Conservation (phyloP, 257 asterid genomes). For the Solanum phureja region DNA sequence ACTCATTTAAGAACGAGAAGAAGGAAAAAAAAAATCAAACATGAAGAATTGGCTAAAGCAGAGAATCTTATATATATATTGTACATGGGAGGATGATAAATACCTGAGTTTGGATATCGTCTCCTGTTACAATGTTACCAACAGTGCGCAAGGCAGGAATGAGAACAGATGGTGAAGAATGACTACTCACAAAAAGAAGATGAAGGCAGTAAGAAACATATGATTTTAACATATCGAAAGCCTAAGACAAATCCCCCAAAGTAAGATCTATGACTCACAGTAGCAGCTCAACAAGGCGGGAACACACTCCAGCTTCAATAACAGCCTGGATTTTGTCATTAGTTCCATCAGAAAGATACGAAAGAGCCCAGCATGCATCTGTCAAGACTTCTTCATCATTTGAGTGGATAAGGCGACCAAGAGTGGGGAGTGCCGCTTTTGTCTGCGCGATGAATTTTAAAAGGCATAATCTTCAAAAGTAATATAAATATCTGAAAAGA, state of each 20-base stretch:
- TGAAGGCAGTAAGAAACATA: neutral
- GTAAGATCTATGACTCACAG: constrained; percentile 29
- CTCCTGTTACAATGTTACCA: constrained; percentile 85
- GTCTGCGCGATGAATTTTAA: constrained; percentile 24
- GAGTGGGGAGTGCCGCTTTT: constrained; percentile 62
- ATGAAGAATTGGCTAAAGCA: neutral
- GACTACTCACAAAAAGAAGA: constrained; percentile 23
- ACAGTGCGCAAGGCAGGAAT: constrained; percentile 86
- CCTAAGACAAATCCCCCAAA: neutral
- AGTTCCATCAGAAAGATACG: constrained; percentile 78
- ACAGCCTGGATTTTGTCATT: constrained; percentile 88
- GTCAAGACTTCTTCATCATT: constrained; percentile 82
- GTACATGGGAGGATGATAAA: neutral
- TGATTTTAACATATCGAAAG: neutral
- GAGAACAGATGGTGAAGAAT: constrained; percentile 74
- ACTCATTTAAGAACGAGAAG: neutral
- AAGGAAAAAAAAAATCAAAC: neutral
- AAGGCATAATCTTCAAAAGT: neutral
- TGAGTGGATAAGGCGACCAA: constrained; percentile 53
- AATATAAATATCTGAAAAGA: neutral
- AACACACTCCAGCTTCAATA: constrained; percentile 74
- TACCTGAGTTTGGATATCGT: constrained; percentile 89
- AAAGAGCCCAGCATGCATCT: constrained; percentile 95
- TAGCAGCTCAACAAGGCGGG: constrained; percentile 73
- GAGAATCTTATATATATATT: neutral